These are phyloP conservation scores for Backusella australiensis DNA, from an alignment of 192 early-diverging fungal species.

Conservation along the genomic window DNA sequence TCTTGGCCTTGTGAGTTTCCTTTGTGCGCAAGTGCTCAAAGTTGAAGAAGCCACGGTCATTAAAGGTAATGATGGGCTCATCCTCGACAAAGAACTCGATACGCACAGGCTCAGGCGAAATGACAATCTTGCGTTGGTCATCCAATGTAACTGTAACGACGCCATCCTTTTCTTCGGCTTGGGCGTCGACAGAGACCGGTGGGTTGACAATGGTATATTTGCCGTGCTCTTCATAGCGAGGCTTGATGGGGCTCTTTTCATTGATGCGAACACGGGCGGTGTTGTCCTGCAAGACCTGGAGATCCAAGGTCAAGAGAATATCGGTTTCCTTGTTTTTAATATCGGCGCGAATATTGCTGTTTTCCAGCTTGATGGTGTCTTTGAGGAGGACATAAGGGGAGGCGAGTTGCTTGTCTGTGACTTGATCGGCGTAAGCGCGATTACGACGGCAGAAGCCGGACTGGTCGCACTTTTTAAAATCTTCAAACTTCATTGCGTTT, in stretches of 20 bases:
- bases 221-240: constrained; percentile 68
- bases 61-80: constrained; percentile 66
- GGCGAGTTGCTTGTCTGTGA: constrained; percentile 25
- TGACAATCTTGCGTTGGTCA: constrained; percentile 38
- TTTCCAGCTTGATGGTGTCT: constrained; percentile 54
- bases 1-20: constrained; percentile 39
- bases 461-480: constrained; percentile 91
- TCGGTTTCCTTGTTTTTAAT: constrained; percentile 51
- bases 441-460: constrained; percentile 89
- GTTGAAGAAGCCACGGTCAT: constrained; percentile 80
- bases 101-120: constrained; percentile 56
- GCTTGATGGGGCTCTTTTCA: constrained; percentile 62
- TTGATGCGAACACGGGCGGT: constrained; percentile 59
- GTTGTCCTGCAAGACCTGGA: constrained; percentile 57
- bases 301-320: constrained; percentile 40
- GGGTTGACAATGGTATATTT: constrained; percentile 54
- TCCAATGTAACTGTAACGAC: constrained; percentile 46
- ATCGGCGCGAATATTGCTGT: constrained; percentile 40
- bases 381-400: constrained; percentile 66
- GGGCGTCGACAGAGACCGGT: constrained; percentile 8
- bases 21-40: constrained; percentile 77
- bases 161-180: constrained; percentile 16
- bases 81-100: constrained; percentile 59
- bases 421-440: constrained; percentile 74
- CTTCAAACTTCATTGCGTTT: constrained; percentile 67